These are phyloP conservation scores for Fonsecaea erecta DNA, from an alignment of 2,329 filamentous ascomycete species.

Conservation along the genomic window DNA sequence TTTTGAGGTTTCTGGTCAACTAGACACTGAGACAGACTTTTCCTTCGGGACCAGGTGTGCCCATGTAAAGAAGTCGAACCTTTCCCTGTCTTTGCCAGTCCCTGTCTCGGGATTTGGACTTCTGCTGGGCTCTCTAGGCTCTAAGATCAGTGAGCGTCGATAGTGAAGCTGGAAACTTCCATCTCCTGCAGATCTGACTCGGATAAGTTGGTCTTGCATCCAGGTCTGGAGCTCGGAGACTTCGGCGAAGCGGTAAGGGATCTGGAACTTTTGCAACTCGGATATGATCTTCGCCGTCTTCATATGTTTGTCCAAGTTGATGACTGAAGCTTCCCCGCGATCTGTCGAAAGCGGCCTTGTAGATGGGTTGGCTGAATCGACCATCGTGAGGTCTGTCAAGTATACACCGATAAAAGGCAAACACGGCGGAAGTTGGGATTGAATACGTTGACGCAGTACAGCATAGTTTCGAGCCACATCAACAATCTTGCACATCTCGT, in stretches of 20 bases:
- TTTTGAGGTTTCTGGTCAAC: slow-evolving; percentile 11
- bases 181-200: slow-evolving; percentile 69
- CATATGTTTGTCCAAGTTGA: slow-evolving; percentile 98
- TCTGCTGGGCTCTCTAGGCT: slow-evolving; percentile 60
- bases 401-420: slow-evolving; percentile 96
- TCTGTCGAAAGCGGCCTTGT: slow-evolving; percentile 74
- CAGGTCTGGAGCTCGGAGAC: slow-evolving; percentile 90
- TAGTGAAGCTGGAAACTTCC: slow-evolving; percentile 72
- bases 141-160: slow-evolving; percentile 80
- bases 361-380: slow-evolving; percentile 89
- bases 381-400: slow-evolving; percentile 92
- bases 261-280: slow-evolving; percentile 93
- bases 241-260: slow-evolving; percentile 82
- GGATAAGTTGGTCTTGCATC: slow-evolving; percentile 79
- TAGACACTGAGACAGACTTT: slow-evolving; percentile 27
- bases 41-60: slow-evolving; percentile 43
- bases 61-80: slow-evolving; percentile 59
- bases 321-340: slow-evolving; percentile 72
- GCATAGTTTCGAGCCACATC: slow-evolving; percentile 92
- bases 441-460: slow-evolving; percentile 77
- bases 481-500: slow-evolving; percentile 79
- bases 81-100: slow-evolving; percentile 52
- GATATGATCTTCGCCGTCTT: slow-evolving; percentile 95
- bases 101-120: slow-evolving; percentile 36
- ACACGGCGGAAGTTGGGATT: slow-evolving; percentile 87